Evolutionary conservation across 805 yeast species (phyloP).

Genomic region (Candida koratica): DNA sequence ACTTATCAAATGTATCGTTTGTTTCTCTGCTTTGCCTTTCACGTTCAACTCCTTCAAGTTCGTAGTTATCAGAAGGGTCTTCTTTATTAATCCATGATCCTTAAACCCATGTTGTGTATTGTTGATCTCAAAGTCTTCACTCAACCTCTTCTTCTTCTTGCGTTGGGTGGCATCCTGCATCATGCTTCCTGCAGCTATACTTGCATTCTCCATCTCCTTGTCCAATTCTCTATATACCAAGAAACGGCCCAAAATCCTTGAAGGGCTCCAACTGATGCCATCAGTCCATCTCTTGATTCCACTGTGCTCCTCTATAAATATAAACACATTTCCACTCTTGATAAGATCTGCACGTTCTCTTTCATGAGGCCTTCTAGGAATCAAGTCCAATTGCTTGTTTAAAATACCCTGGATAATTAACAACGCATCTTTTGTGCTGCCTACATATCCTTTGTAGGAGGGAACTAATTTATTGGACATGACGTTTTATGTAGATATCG

Average conservation of each 20-base stretch:
- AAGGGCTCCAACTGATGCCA: slow-evolving; percentile 92
- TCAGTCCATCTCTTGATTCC: slow-evolving; percentile 96
- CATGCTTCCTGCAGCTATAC: background rate
- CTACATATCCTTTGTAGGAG: slow-evolving; percentile 71
- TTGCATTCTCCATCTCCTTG: slow-evolving; percentile 17
- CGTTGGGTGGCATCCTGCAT: slow-evolving; percentile 19
- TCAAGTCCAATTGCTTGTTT: slow-evolving; percentile 54
- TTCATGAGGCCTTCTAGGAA: slow-evolving; percentile 79
- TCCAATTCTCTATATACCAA: slow-evolving; percentile 71
- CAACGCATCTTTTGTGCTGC: slow-evolving; percentile 79
- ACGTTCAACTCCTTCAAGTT: slow-evolving; percentile 26
- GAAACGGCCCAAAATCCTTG: slow-evolving; percentile 81
- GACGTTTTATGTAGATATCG: slow-evolving; percentile 1
- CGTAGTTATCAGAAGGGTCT: slow-evolving; percentile 69
- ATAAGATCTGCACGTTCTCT: slow-evolving; percentile 65
- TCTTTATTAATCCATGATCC: slow-evolving; percentile 73
- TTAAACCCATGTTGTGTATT: slow-evolving; percentile 57
- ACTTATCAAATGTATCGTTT: slow-evolving; percentile 69
- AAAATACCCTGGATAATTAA: slow-evolving; percentile 76
- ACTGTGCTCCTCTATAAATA: slow-evolving; percentile 75
- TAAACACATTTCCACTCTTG: slow-evolving; percentile 74
- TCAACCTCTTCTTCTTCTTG: slow-evolving; percentile 31
- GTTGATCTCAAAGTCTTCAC: slow-evolving; percentile 28
- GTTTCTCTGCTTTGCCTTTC: slow-evolving; percentile 25
- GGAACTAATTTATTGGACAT: slow-evolving; percentile 32